Evolutionary conservation across 257 asterid species (phyloP), one percentile per base, ranked within the genome.

Genomic region (Perilla frutescens): DNA sequence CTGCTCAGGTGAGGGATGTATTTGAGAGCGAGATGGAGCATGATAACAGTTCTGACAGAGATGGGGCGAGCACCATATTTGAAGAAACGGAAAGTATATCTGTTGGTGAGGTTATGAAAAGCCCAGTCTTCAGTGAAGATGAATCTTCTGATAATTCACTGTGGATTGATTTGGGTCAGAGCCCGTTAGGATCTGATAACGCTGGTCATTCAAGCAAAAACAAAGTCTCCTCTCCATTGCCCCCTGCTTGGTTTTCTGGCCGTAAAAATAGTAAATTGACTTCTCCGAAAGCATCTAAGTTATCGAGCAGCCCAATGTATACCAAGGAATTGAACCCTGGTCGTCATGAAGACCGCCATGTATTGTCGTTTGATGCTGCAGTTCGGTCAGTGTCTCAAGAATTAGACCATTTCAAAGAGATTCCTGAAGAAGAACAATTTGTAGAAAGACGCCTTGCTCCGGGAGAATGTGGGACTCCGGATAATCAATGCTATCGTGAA

Each of bases 121-220:
- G 99, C 82, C 97, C 98, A 0, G 96, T 90, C 10, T 92, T 92
- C 71, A 95, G 99, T 54, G 99, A 95, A 80, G 99, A 95, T 51
- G 99, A 92, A 61, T 95, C 99, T 4, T 90, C 97, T 1, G 99
- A 95, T 68, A 95, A 90, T 77, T 90, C 99, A 8, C 79, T 95
- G 79, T 95, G 99, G 99, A 95, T 95, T 67, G 99, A 95, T 78
- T 83, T 95, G 83, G 99, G 98, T 34, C 99, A 90, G 81, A 90
- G 97, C 70, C 99, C 99, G 4, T 34, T 84, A 45, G 95, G 93
- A 26, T 90, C 96, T 1, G 97, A 90, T 36, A 70, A 31, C 75
- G 88, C 83, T 37, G 92, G 89, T 32, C 92, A 83, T 32, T 71
- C 84, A 0, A 87, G 57, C 86, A 90, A 85, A 72, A 82, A 71